Evolutionary conservation across 2,329 filamentous ascomycete species (phyloP).

Genomic region (Elsinoe australis): DNA sequence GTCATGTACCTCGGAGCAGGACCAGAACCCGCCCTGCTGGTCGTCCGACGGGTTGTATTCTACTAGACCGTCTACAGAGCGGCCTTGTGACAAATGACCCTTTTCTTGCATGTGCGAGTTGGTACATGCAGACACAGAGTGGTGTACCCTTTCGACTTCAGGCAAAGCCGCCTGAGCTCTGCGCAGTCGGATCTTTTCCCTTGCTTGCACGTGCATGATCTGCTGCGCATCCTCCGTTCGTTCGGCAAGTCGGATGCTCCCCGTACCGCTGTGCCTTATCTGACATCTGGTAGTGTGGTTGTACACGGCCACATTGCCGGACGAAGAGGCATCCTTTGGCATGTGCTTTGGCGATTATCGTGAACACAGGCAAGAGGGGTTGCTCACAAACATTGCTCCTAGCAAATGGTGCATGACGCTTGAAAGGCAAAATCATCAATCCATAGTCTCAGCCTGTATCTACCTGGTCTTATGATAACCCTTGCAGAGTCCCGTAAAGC

Average conservation of each 20-base stretch:
- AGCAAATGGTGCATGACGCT: too few species aligned
- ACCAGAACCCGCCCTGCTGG: not conserved
- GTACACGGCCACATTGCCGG: too few species aligned
- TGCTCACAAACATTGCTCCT: too few species aligned
- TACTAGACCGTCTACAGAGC: not conserved
- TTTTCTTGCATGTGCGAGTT: constrained; percentile 1
- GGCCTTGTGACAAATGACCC: not conserved
- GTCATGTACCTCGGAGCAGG: too few species aligned
- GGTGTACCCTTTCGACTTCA: not conserved
- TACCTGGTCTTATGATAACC: too few species aligned
- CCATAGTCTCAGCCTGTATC: too few species aligned
- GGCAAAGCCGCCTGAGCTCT: not conserved
- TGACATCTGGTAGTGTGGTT: not conserved
- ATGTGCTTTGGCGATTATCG: too few species aligned
- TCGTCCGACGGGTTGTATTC: not conserved
- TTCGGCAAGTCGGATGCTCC: not conserved
- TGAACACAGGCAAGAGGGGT: too few species aligned
- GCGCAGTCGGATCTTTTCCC: not conserved
- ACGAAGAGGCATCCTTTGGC: not conserved
- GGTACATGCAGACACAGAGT: not conserved
- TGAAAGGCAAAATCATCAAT: too few species aligned
- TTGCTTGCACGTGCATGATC: not conserved
- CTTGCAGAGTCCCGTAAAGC: too few species aligned
- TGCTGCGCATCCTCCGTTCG: not conserved
- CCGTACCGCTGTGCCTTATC: not conserved